A percentile compares a stretch with the other conserved stretches of the same genome.
Conservation (phyloP, 495 filamentous ascomycete species). For the Penicillium manginii region DNA sequence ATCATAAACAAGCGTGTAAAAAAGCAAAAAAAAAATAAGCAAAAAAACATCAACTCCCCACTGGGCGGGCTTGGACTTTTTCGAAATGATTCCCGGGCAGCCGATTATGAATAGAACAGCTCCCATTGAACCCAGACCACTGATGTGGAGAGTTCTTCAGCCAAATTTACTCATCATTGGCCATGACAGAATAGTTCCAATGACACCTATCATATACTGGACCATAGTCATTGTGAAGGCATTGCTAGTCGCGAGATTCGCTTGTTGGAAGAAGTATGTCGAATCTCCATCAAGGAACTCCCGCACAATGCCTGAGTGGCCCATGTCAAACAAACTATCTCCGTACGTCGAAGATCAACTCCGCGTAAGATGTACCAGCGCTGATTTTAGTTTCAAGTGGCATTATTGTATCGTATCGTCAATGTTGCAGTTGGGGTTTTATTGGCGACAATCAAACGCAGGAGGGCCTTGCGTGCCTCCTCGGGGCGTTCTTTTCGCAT, state of each 20-base stretch:
- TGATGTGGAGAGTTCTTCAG: conserved; percentile 56
- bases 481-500: conserved; percentile 64
- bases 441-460: not conserved
- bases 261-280: conserved; percentile 66
- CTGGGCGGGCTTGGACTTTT: conserved; percentile 48
- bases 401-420: conserved; percentile 25
- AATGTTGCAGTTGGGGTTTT: not conserved
- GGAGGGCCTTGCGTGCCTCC: conserved; percentile 42
- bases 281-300: conserved; percentile 41
- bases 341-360: conserved; percentile 69
- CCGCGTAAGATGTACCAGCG: conserved; percentile 62
- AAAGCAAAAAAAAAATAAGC: too few species aligned
- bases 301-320: conserved; percentile 33
- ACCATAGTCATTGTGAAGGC: conserved; percentile 32
- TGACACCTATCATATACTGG: conserved; percentile 29
- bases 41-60: conserved; percentile 69
- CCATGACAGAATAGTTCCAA: conserved; percentile 32
- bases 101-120: conserved; percentile 53
- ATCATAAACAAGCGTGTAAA: conserved; percentile 71
- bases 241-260: conserved; percentile 51
- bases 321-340: conserved; percentile 66
- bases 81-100: conserved; percentile 65
- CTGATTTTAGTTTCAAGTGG: not conserved
- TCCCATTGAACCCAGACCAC: conserved; percentile 47
- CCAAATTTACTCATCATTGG: conserved; percentile 46